Evolutionary conservation across 192 early-diverging fungal species (phyloP), one percentile per base, ranked within the genome.

Genomic region (Dissophora globulifera): DNA sequence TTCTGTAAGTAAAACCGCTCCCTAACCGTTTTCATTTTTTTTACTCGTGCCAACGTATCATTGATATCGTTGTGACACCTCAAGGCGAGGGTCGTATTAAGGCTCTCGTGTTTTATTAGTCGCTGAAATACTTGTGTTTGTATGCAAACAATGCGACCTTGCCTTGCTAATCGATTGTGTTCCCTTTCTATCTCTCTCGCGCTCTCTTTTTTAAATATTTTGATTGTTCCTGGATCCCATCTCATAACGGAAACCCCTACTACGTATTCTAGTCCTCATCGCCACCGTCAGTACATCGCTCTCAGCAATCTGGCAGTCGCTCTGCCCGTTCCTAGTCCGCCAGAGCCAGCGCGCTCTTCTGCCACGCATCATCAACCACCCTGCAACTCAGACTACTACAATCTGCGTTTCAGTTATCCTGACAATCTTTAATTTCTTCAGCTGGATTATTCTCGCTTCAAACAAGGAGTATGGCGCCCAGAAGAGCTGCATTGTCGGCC

Each of bases 401-500:
- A 76, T 76, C 46, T 3, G 54, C 30, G 55, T 76, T 33, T 76
- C 71, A 0, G 71, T 76, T 11, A 41, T 76, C 32, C 31, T 76
- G 46, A 76, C 71, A 1, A 54, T 76, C 62, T 51, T 76, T 41
- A 76, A 76, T 29, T 76, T 76, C 40, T 67, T 76, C 57, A 76
- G 71, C 33, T 76, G 71, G 71, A 76, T 76, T 16, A 26, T 67
- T 5, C 29, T 76, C 1, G 71, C 71, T 2, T 23, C 57, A 0
- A 54, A 66, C 30, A 60, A 48, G 32, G 52, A 66, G 2, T 45
- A 22, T 42, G 71, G 63, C n/a, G 71, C 71, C 16, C 47, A 67
- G 25, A 66, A 49, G 1, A 30, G 52, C 30, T 76, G 71, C 15
- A 15, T 27, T 11, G 23, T 27, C 0, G 71, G 63, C 2, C 42